Percentiles rank a stretch among this genome's conserved stretches.
phyloP scores from a whole-genome alignment of 2,329 filamentous ascomycete species.

The Trichoderma brevicompactum region DNA sequence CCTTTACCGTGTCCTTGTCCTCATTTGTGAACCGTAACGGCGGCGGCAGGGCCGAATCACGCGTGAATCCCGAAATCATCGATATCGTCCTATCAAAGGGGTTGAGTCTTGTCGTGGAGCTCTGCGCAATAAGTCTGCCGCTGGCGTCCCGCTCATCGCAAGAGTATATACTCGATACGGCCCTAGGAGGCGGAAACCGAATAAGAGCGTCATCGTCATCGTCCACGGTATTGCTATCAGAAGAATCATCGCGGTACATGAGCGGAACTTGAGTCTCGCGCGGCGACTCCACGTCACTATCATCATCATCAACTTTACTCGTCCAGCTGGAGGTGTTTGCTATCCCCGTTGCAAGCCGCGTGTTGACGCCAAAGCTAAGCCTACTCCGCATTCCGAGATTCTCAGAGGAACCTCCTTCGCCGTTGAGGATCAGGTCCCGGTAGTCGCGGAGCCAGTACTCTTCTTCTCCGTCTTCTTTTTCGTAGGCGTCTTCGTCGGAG shows the following conservation, averaged over 20 bases:
- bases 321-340: not conserved
- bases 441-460: not conserved
- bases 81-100: not conserved
- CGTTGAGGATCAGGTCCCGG: not conserved
- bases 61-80: not conserved
- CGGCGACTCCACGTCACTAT: not conserved
- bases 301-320: not conserved
- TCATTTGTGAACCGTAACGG: not conserved
- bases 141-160: not conserved
- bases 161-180: conserved; percentile 1
- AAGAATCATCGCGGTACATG: not conserved
- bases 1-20: not conserved
- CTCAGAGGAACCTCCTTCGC: not conserved
- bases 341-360: not conserved
- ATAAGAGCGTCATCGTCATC: no score
- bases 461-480: not conserved
- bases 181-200: not conserved
- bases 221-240: no score
- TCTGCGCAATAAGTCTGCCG: not conserved
- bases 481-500: not conserved
- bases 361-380: not conserved
- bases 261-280: not conserved
- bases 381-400: not conserved
- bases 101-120: not conserved
- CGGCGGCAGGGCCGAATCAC: not conserved